phyloP scores from a whole-genome alignment of 257 asterid species.

The Primulina eburnea region DNA sequence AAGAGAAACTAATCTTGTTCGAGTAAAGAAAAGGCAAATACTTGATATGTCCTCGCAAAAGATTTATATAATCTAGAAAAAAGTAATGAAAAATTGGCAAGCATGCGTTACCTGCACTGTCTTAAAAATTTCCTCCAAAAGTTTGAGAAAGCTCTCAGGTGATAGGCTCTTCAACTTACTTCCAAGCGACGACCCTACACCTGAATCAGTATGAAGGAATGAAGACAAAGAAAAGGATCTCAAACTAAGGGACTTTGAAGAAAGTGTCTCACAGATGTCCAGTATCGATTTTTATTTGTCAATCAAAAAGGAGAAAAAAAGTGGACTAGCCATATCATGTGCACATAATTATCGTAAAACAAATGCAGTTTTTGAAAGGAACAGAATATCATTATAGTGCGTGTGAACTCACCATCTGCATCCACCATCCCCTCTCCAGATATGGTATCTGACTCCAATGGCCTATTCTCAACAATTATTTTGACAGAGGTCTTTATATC shows the following conservation, averaged over 20 bases:
- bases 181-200: conserved; percentile 89
- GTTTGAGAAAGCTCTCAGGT: conserved; percentile 85
- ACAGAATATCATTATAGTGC: conserved; percentile 19
- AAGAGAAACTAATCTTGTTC: conserved; percentile 9
- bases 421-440: conserved; percentile 76
- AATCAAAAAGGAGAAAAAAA: conserved; percentile 4
- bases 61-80: conserved; percentile 21
- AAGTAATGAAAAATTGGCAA: conserved; percentile 27
- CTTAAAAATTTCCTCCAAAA: conserved; percentile 76
- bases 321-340: background rate
- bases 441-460: conserved; percentile 65
- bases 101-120: conserved; percentile 88
- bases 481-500: conserved; percentile 86
- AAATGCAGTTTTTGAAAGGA: conserved; percentile 13
- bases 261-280: conserved; percentile 13
- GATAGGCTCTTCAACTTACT: conserved; percentile 83
- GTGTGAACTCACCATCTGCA: conserved; percentile 67
- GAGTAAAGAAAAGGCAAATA: background rate
- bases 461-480: conserved; percentile 75
- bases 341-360: conserved; percentile 14
- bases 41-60: background rate
- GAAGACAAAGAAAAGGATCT: conserved; percentile 13
- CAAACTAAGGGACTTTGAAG: conserved; percentile 16
- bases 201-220: conserved; percentile 41
- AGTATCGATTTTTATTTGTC: conserved; percentile 3